Percentiles rank a stretch among this genome's conserved stretches.
These are phyloP conservation scores for Hypocreales sp. DNA, from an alignment of 2,329 filamentous ascomycete species.

Conservation along the genomic window DNA sequence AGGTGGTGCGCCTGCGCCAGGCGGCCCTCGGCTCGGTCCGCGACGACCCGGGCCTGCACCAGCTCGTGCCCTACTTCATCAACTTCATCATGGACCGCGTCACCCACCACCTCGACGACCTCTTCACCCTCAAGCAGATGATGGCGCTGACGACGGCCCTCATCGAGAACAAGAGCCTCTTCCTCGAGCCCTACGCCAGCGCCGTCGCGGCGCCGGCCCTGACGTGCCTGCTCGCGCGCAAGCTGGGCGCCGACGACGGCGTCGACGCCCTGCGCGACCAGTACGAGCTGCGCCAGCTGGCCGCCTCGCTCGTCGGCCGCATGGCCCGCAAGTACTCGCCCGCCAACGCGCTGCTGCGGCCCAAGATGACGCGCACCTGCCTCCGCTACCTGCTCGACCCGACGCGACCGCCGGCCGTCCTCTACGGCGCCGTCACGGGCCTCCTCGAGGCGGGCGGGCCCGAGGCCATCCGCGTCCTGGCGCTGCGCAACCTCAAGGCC, in stretches of 20 bases:
- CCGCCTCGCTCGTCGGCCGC: constrained; percentile 64
- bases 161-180: constrained; percentile 69
- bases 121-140: constrained; percentile 80
- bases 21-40: constrained; percentile 75
- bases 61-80: constrained; percentile 90
- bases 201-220: constrained; percentile 72
- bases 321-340: constrained; percentile 71
- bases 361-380: constrained; percentile 82
- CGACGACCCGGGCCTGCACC: constrained; percentile 84
- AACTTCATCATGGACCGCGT: constrained; percentile 94
- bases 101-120: constrained; percentile 80
- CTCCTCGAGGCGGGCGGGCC: constrained; percentile 60
- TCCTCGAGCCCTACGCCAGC: constrained; percentile 45
- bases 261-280: constrained; percentile 42
- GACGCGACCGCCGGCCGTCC: constrained; percentile 63
- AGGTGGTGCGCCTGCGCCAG: constrained; percentile 54
- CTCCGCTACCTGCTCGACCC: constrained; percentile 86
- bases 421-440: constrained; percentile 79
- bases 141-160: constrained; percentile 80
- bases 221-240: constrained; percentile 71
- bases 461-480: constrained; percentile 39
- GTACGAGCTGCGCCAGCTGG: constrained; percentile 71
- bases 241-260: constrained; percentile 48
- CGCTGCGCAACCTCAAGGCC: constrained; percentile 38
- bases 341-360: constrained; percentile 67